phyloP scores from a whole-genome alignment of 148 eudicot species.

The Fagopyrum esculentum region DNA sequence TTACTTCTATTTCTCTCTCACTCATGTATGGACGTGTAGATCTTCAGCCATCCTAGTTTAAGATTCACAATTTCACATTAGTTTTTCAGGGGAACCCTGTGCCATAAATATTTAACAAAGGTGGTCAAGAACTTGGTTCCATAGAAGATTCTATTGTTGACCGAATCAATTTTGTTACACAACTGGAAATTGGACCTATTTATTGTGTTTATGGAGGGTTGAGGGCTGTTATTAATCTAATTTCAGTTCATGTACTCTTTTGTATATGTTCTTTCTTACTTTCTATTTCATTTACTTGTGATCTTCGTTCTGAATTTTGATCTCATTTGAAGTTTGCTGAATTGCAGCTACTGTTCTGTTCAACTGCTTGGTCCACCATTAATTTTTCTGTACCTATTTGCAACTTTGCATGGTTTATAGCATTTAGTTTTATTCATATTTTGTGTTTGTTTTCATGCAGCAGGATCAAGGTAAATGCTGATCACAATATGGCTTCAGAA shows the following conservation, averaged over 20 bases:
- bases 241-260: background rate
- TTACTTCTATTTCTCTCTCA: background rate
- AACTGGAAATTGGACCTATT: background rate
- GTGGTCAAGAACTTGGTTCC: background rate
- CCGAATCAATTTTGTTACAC: background rate
- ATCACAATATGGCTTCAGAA: conserved; percentile 19
- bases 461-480: background rate
- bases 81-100: background rate
- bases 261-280: background rate
- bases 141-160: background rate
- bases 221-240: background rate
- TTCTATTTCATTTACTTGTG: background rate
- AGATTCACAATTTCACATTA: background rate
- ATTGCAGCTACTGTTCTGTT: background rate
- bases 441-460: background rate
- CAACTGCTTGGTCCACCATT: background rate
- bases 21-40: background rate
- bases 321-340: background rate
- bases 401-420: background rate
- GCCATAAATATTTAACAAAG: background rate
- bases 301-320: background rate
- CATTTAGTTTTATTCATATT: background rate
- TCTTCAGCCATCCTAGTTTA: background rate
- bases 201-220: background rate
- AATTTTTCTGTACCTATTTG: background rate